Base-by-base conservation (phyloP, 2,329 filamentous ascomycete species). In the Aspergillus sp. region DNA sequence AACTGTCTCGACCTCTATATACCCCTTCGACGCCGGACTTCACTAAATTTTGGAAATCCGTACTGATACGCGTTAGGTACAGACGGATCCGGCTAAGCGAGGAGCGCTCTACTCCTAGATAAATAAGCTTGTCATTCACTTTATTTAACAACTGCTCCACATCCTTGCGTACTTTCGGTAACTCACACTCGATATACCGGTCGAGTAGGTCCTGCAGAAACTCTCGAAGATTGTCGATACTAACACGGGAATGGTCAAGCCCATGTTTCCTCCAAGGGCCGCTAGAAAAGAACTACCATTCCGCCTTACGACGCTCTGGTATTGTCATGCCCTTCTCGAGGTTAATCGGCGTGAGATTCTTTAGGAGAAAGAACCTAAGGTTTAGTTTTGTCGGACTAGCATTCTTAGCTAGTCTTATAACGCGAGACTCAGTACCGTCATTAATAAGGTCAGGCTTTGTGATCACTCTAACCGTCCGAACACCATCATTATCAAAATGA, bases 381-480 rank as follows among this genome's bases (percentile, higher is more conserved):
- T 48, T 50, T 4, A 55, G 35, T 30, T 45, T 52, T 2, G 39
- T 54, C 2, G 39, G 39, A 26, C 53, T 48, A 8, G 33, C 5
- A 20, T 56, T 55, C 14, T 44, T 51, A 1, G 46, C 47, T 8
- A 56, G 20, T 4, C 40, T 34, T 15, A 46, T 42, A 27, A 55
- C 43, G n/a, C 47, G 41, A 4, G 33, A 12, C 29, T 55, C 44
- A 0, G 46, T 45, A 4, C 37, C 40, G 4, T 5, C 14, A 26
- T 47, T 49, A 27, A 51, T 47, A 2, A 48, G 39, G 40, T 70
- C 65, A 0, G 61, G 62, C 37, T 70, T 69, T 0, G 66, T 70
- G 19, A 71, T 66, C 25, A 71, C 59, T 1, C 64, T 64, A 1
- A 70, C 45, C 1, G 61, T 64, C 14, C 60, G 43, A 6, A 39